These are phyloP conservation scores for Verbena officinalis DNA, from an alignment of 257 asterid species.

Conservation along the genomic window DNA sequence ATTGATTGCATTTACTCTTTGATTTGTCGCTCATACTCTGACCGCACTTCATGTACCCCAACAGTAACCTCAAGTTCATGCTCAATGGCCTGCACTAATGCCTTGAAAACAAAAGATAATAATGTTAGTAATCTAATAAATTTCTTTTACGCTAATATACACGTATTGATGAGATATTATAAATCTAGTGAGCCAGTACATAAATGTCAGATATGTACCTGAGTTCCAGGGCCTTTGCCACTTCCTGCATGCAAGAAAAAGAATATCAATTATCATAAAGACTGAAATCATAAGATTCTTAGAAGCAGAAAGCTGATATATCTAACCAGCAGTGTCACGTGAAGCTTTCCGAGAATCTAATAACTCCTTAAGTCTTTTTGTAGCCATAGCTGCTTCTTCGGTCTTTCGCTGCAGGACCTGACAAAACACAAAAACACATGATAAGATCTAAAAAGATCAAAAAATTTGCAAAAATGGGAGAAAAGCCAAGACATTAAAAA, in stretches of 20 bases:
- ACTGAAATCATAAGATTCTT: slow-evolving; percentile 6
- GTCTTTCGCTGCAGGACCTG: slow-evolving; percentile 96
- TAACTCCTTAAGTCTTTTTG: slow-evolving; percentile 92
- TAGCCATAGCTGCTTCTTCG: slow-evolving; percentile 95
- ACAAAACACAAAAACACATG: slow-evolving; percentile 10
- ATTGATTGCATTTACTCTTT: slow-evolving; percentile 67
- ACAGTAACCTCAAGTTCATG: slow-evolving; percentile 97
- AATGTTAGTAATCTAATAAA: slow-evolving; percentile 9
- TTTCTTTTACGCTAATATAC: background rate
- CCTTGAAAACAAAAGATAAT: slow-evolving; percentile 45
- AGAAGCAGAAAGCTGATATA: background rate
- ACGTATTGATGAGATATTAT: background rate
- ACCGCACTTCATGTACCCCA: slow-evolving; percentile 93
- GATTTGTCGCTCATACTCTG: slow-evolving; percentile 88
- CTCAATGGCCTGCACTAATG: slow-evolving; percentile 75
- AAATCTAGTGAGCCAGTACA: slow-evolving; percentile 5
- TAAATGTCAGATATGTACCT: slow-evolving; percentile 59
- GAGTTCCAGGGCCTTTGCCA: slow-evolving; percentile 68
- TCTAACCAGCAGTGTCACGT: slow-evolving; percentile 69
- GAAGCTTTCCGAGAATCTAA: slow-evolving; percentile 84
- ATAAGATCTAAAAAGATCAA: background rate
- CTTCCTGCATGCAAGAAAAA: slow-evolving; percentile 39
- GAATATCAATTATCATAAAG: slow-evolving; percentile 11
- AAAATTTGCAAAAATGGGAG: slow-evolving; percentile 9
- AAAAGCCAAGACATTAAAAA: background rate